Percentiles rank a stretch among this genome's conserved stretches.
These are phyloP conservation scores for Solanum pinnatisectum DNA, from an alignment of 257 asterid genomes.

Conservation along the genomic window DNA sequence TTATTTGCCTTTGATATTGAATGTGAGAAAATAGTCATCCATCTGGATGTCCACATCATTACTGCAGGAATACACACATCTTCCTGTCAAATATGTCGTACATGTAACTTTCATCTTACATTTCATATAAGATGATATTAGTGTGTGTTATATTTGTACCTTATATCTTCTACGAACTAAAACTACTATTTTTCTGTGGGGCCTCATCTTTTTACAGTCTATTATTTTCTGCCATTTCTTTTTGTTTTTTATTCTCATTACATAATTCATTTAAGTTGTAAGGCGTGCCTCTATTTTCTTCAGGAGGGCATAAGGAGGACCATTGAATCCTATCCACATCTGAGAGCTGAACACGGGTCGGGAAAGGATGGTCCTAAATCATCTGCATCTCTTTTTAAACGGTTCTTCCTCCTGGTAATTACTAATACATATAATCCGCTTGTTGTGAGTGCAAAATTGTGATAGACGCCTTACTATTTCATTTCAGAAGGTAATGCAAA, in stretches of 20 bases:
- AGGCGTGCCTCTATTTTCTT: slow-evolving; percentile 5
- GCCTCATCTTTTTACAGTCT: neutral
- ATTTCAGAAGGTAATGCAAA: neutral
- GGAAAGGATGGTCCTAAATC: slow-evolving; percentile 61
- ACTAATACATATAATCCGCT: neutral
- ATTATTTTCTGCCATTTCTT: neutral
- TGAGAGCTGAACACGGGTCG: slow-evolving; percentile 52
- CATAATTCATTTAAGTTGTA: neutral
- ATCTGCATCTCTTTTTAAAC: slow-evolving; percentile 33
- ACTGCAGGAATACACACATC: neutral
- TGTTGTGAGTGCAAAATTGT: neutral
- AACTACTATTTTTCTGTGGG: neutral
- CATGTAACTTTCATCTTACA: neutral
- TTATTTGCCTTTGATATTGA: neutral
- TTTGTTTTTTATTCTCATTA: neutral
- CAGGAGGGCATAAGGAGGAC: slow-evolving; percentile 92
- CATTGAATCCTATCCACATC: slow-evolving; percentile 67
- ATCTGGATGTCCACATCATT: neutral
- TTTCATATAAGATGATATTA: neutral
- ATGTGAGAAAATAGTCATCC: neutral
- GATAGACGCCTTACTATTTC: neutral
- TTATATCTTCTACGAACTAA: neutral
- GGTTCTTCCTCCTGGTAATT: neutral
- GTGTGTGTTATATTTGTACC: neutral
- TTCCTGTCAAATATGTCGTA: neutral